Conservation (phyloP, 2,329 filamentous ascomycete genomes). For the Aspergillus versicolor region DNA sequence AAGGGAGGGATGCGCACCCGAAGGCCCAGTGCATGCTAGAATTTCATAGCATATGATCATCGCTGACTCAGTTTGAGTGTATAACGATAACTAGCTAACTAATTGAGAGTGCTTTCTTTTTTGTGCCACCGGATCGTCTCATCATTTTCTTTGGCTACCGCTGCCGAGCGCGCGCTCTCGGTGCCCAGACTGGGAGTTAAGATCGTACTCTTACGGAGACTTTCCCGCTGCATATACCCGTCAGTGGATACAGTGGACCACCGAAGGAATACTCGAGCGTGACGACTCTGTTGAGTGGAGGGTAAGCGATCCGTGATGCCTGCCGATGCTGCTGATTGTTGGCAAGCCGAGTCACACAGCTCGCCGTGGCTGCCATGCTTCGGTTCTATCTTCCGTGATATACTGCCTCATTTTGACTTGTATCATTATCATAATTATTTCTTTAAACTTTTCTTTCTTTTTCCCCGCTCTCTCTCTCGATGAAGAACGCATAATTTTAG, state of each 20-base stretch:
- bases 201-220: slow-evolving; percentile 14
- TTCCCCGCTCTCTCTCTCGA: slow-evolving; percentile 7
- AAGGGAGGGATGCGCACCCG: no score
- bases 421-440: not conserved
- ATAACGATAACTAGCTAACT: not conserved
- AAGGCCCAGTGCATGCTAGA: slow-evolving; percentile 10
- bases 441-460: not conserved
- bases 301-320: slow-evolving; percentile 7
- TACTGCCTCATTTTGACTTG: not conserved
- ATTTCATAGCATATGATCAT: slow-evolving; percentile 1
- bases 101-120: slow-evolving; percentile 7
- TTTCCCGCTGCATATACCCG: slow-evolving; percentile 18
- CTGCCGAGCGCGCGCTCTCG: not conserved
- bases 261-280: not conserved
- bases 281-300: slow-evolving; percentile 1
- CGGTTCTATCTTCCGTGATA: slow-evolving; percentile 26
- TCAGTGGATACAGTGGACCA: not conserved
- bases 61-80: not conserved
- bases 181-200: slow-evolving; percentile 7
- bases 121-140: slow-evolving; percentile 10
- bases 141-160: slow-evolving; percentile 1
- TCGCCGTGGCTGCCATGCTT: slow-evolving; percentile 35
- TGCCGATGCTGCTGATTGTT: slow-evolving; percentile 15
- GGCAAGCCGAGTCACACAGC: slow-evolving; percentile 24
- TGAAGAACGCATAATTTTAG: not conserved